Evolutionary conservation across 2,329 filamentous ascomycete genomes (phyloP).

Genomic region (Xylariaceae sp.): DNA sequence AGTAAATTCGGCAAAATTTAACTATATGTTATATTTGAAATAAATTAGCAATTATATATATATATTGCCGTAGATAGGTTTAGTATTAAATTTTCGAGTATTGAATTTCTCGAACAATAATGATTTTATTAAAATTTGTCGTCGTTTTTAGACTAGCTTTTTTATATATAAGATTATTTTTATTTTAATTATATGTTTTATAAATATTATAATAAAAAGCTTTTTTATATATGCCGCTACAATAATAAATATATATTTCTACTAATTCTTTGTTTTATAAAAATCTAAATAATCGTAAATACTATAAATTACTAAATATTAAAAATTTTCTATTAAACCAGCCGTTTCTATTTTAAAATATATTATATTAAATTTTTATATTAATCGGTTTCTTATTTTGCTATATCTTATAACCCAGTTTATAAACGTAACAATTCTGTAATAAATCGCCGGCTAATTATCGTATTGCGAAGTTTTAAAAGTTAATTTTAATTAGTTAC

Average conservation of each 20-base stretch:
- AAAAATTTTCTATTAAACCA: neutral
- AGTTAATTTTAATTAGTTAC: neutral
- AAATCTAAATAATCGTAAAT: neutral
- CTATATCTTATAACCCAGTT: constrained; percentile 11
- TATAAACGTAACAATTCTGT: constrained; percentile 7
- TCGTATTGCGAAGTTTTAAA: neutral
- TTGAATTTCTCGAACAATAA: constrained; percentile 19
- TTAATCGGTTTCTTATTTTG: constrained; percentile 1
- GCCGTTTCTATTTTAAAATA: constrained; percentile 13
- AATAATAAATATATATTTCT: neutral
- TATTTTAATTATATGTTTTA: neutral
- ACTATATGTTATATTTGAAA: constrained; percentile 31
- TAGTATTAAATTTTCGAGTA: constrained; percentile 11
- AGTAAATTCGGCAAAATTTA: constrained; percentile 18
- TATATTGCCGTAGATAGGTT: constrained; percentile 16
- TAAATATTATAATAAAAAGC: neutral
- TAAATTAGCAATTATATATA: constrained; percentile 22
- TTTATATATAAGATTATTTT: neutral
- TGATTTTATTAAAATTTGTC: constrained; percentile 9
- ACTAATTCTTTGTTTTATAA: neutral
- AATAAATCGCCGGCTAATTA: neutral
- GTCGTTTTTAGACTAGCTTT: neutral
- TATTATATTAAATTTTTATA: neutral
- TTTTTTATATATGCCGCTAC: neutral
- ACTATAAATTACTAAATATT: neutral